Evolutionary conservation across 306 rosid genomes (phyloP).

Genomic region (Quercus variabilis): DNA sequence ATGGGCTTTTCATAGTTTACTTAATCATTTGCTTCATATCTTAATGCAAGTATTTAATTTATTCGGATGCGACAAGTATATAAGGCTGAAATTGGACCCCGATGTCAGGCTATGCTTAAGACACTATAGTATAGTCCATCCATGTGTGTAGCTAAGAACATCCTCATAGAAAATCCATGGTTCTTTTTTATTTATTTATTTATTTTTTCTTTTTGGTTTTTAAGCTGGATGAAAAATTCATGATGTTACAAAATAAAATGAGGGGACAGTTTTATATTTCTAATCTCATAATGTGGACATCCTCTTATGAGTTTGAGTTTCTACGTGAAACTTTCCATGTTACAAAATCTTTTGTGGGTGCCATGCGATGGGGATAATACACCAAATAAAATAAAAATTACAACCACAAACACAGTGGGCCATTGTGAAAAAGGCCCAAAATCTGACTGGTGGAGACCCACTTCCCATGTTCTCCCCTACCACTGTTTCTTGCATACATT

Average conservation of each 20-base stretch:
- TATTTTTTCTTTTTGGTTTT: too few relatives aligned
- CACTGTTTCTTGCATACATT: slow-evolving; percentile 4
- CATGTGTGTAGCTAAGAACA: neutral
- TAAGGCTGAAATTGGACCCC: too few relatives aligned
- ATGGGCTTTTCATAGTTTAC: too few relatives aligned
- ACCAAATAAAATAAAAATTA: neutral
- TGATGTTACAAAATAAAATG: neutral
- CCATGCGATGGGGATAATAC: neutral
- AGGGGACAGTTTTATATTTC: neutral
- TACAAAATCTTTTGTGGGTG: neutral
- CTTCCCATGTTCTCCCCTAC: slow-evolving; percentile 7
- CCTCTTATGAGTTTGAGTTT: neutral
- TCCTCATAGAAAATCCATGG: neutral
- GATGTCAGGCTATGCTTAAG: too few relatives aligned
- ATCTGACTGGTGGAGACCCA: slow-evolving; percentile 16
- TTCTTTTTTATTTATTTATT: too few relatives aligned
- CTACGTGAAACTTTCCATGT: neutral
- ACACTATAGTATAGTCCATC: neutral
- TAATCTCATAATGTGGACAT: neutral
- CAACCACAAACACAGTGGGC: neutral
- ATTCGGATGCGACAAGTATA: too few relatives aligned
- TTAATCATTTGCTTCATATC: too few relatives aligned
- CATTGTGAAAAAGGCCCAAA: neutral
- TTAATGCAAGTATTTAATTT: too few relatives aligned
- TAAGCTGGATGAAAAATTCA: neutral